Percentiles rank a stretch among this genome's conserved stretches.
phyloP scores from a whole-genome alignment of 306 rosid genomes.

The Leucaena leucocephala region DNA sequence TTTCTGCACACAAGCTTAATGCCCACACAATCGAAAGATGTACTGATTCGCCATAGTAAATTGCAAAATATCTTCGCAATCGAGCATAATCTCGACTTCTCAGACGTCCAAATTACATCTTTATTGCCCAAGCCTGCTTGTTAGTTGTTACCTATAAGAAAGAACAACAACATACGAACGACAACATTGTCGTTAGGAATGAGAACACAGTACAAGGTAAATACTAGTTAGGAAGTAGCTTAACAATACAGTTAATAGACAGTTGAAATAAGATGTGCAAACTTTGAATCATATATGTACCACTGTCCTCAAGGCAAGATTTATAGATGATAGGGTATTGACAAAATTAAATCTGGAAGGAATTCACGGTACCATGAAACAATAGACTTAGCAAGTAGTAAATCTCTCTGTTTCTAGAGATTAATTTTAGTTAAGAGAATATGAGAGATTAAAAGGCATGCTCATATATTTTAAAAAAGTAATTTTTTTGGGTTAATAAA shows the following conservation, averaged over 20 bases:
- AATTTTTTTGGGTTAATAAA: neutral
- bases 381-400: neutral
- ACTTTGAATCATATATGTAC: neutral
- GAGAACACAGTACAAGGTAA: neutral
- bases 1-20: neutral
- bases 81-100: neutral
- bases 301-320: neutral
- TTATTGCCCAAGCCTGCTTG: neutral
- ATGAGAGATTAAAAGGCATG: neutral
- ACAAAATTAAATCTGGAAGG: neutral
- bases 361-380: neutral
- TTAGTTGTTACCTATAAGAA: neutral
- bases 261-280: neutral
- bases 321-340: neutral
- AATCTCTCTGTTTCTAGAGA: neutral
- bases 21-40: constrained; percentile 1
- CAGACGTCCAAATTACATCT: constrained; percentile 1
- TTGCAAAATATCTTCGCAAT: neutral
- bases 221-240: neutral
- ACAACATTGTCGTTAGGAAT: neutral
- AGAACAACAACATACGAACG: neutral
- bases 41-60: neutral
- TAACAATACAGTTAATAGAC: neutral
- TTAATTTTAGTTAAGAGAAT: neutral
- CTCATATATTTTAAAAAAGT: neutral